These are phyloP conservation scores for Chenopodium suecicum DNA, from an alignment of 148 eudicot genomes.

Conservation along the genomic window DNA sequence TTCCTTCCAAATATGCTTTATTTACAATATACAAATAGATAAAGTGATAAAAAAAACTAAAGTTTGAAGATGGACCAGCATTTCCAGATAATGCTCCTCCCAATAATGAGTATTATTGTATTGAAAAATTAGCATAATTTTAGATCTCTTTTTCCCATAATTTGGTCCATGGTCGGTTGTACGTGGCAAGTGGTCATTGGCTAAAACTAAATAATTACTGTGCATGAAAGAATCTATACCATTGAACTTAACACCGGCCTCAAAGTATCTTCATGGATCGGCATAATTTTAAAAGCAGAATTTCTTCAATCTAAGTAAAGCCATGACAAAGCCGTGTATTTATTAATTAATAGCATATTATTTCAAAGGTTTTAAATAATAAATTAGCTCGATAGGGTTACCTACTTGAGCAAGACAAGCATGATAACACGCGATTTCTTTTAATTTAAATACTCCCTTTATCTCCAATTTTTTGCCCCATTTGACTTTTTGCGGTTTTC, in stretches of 20 bases:
- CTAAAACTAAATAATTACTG: not conserved
- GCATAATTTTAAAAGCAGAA: not conserved
- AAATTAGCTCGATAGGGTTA: no score
- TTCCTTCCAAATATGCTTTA: no score
- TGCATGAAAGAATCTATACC: conserved; percentile 11
- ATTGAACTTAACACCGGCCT: conserved; percentile 11
- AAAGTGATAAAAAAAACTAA: not conserved
- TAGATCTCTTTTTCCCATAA: conserved; percentile 1
- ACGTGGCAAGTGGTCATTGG: conserved; percentile 25
- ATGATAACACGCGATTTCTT: no score
- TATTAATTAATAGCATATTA: no score
- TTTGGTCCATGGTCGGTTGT: conserved; percentile 25
- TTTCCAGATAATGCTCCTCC: not conserved
- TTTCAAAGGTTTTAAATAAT: no score
- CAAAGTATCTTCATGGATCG: conserved; percentile 2
- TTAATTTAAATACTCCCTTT: no score
- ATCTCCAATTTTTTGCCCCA: no score
- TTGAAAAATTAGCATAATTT: no score
- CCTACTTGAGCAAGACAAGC: no score
- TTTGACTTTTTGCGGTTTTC: no score
- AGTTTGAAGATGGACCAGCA: not conserved
- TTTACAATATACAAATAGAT: not conserved
- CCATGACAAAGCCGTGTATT: not conserved
- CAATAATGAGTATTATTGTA: not conserved
- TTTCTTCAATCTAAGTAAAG: conserved; percentile 1